phyloP scores from a whole-genome alignment of 1,284 basidiomycete genomes.

The Fomitopsis pinicola region DNA sequence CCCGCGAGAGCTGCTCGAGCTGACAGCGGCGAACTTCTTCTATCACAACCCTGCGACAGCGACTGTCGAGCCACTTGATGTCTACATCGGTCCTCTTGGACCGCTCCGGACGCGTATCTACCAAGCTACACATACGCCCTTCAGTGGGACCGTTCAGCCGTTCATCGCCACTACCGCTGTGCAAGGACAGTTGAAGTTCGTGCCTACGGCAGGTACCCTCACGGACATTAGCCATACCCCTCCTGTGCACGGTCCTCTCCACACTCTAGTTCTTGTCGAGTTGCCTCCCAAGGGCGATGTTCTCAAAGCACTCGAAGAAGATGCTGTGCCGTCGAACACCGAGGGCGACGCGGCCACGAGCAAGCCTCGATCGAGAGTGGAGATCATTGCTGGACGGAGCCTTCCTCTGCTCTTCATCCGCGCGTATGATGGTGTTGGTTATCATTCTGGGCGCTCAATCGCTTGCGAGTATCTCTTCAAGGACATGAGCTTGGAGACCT shows the following conservation, averaged over 20 bases:
- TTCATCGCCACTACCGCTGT: slow-evolving; percentile 32
- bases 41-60: slow-evolving; percentile 66
- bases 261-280: slow-evolving; percentile 76
- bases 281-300: slow-evolving; percentile 70
- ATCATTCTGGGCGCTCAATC: slow-evolving; percentile 80
- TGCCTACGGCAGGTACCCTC: background rate
- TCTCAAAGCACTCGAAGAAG: slow-evolving; percentile 70
- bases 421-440: slow-evolving; percentile 72
- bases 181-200: background rate
- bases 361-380: slow-evolving; percentile 10
- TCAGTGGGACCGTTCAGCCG: slow-evolving; percentile 39
- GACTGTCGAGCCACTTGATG: slow-evolving; percentile 68
- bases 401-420: slow-evolving; percentile 73
- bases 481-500: slow-evolving; percentile 46
- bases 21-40: slow-evolving; percentile 84
- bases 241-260: slow-evolving; percentile 38
- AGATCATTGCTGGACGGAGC: slow-evolving; percentile 49
- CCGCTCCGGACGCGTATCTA: slow-evolving; percentile 73
- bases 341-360: slow-evolving; percentile 18
- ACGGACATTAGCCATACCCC: background rate
- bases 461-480: slow-evolving; percentile 80
- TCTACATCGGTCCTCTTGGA: slow-evolving; percentile 87
- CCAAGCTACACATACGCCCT: slow-evolving; percentile 47
- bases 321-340: slow-evolving; percentile 42
- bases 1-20: slow-evolving; percentile 43